Evolutionary conservation across 2,329 filamentous ascomycete genomes (phyloP), one percentile per base, ranked within the genome.

Genomic region (Bipolaris victoriae): DNA sequence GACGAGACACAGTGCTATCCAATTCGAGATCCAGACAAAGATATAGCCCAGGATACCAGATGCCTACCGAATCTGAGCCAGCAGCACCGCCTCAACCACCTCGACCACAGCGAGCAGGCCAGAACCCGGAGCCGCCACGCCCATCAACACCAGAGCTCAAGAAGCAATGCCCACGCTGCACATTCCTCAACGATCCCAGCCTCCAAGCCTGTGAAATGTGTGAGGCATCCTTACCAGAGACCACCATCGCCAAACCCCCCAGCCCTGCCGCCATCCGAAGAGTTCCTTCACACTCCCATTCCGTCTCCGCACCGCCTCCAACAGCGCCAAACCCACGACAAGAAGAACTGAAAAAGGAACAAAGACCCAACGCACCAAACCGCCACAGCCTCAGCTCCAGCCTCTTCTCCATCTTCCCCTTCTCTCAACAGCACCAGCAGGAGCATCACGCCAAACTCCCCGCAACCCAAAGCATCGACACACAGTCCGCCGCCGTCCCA

Each of bases 401-500:
- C 0, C 58, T 76, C 2, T 76, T 75, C 59, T 71, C 69, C 50
- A 73, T 75, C 36, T 74, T 75, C 52, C 73, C 73, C 0, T 75
- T 75, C 56, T 69, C 70, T 0, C 69, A 73, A 47, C 68, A 73
- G 52, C 65, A 70, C 10, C 71, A 72, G 22, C 62, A 69, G 22
- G 70, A 74, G 22, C 71, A 75, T 29, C 68, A 69, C 31, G 65
- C 68, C 5, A 68, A 71, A 18, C 54, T 70, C 1, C 70, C 71
- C 1, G 50, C 68, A 5, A 69, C 67, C 5, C 71, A 73, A 26
- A 61, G 62, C 2, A 47, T 46, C 0, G 56, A 64, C 11, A 46
- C 48, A 1, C 16, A 55, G 3, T 10, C 52, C 11, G 56, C 52
- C 11, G 56, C 54, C 2, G n/a, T 39, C 11, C 43, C 52, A 18